Evolutionary conservation across 345 rosid genomes (phyloP).

Genomic region (Lepidium aucheri): DNA sequence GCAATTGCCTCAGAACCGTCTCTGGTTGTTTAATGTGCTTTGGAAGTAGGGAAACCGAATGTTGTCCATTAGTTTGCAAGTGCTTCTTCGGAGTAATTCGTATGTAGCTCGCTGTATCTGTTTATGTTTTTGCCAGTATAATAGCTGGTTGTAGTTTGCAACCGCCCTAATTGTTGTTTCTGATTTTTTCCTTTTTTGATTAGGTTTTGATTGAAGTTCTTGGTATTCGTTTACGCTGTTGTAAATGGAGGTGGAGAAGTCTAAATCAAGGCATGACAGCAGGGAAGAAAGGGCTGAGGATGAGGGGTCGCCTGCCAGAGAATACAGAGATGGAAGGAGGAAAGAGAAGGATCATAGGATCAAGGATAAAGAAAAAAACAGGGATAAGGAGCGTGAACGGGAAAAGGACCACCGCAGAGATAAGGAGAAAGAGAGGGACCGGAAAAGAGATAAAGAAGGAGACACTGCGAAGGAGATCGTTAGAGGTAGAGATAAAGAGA

Average conservation of each 20-base stretch:
- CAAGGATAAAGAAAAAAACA: constrained; percentile 38
- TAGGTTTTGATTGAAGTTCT: constrained; percentile 11
- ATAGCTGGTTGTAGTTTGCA: not conserved
- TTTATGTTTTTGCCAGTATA: not conserved
- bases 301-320: constrained; percentile 24
- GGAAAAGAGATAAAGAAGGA: constrained; percentile 33
- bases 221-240: not conserved
- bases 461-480: constrained; percentile 32
- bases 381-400: constrained; percentile 38
- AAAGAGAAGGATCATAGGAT: constrained; percentile 42
- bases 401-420: constrained; percentile 41
- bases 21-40: not conserved
- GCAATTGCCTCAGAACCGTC: not conserved
- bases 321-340: constrained; percentile 35
- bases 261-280: constrained; percentile 25
- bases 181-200: not conserved
- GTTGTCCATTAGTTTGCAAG: not conserved
- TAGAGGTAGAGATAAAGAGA: constrained; percentile 31
- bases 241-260: constrained; percentile 21
- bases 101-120: not conserved
- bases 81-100: not conserved
- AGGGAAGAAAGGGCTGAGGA: constrained; percentile 24
- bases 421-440: constrained; percentile 34
- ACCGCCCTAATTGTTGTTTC: not conserved
- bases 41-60: not conserved